Evolutionary conservation across 345 rosid genomes (phyloP), one percentile per base, ranked within the genome.

Genomic region (Hibiscus trionum): DNA sequence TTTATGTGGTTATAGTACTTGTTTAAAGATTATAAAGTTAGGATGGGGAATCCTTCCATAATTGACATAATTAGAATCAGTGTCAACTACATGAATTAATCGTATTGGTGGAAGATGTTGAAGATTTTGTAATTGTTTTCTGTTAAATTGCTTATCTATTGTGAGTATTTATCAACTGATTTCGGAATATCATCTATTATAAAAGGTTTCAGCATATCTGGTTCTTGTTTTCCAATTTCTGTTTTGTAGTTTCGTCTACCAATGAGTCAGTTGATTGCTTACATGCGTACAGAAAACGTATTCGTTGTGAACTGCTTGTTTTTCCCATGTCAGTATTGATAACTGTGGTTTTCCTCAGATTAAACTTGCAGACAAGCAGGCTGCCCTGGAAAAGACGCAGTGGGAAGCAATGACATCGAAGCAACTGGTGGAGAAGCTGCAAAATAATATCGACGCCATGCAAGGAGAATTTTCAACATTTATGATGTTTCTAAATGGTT

Each of bases 301-400:
- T 49, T 49, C 26, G 4, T 16, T 49, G 15, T 3, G 11, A 50
- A 50, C 37, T 16, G 16, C 60, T 29, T 68, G 26, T 67, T 39
- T 29, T 19, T 26, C 24, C 57, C 26, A 15, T 27, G 16, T 29
- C 24, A 0, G 29, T 29, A 50, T 68, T 27, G 71, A 68, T 50
- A 50, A 29, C 11, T 68, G 4, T 16, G 19, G 8, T 31, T 77
- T 26, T 72, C 59, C 33, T 64, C 87, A 88, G 98, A 82, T 95
- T 72, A 89, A 90, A 81, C 97, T 93, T 74, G 99, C 98, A 42
- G 99, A 95, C 84, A 95, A 79, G 85, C 98, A 93, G 81, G 99
- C 99, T 46, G 88, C 93, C 11, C 80, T 92, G 55, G 99, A 96
- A 73, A 96, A 89, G 86, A 77, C 82, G 46, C 98, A 84, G 72